Evolutionary conservation across 2,329 filamentous ascomycete genomes (phyloP).

Genomic region (Aspergillus sp.): DNA sequence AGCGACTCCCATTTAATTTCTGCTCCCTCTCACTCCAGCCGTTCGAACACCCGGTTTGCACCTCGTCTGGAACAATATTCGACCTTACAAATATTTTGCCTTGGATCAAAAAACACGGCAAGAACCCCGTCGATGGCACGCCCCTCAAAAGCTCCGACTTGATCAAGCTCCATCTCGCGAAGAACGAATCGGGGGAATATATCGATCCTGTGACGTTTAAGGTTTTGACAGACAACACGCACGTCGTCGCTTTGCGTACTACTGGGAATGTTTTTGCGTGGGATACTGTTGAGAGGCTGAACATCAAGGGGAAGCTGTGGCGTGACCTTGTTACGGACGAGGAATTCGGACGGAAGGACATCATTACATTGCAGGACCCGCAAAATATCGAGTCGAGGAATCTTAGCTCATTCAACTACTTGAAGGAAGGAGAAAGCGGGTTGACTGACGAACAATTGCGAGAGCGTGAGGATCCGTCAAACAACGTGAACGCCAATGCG

Average conservation of each 20-base stretch:
- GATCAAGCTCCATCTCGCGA: constrained; percentile 84
- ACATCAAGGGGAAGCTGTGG: constrained; percentile 97
- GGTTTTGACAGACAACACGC: constrained; percentile 95
- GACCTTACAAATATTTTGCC: constrained; percentile 90
- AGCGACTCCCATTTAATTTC: constrained; percentile 93
- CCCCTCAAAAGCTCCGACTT: constrained; percentile 76
- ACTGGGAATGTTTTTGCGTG: constrained; percentile 95
- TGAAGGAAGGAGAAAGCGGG: constrained; percentile 73
- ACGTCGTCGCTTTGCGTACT: constrained; percentile 80
- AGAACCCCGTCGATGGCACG: constrained; percentile 81
- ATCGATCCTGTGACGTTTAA: constrained; percentile 98
- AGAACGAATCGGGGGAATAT: constrained; percentile 86
- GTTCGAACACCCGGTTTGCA: constrained; percentile 92
- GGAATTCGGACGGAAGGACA: constrained; percentile 82
- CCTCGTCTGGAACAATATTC: constrained; percentile 79
- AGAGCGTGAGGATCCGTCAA: constrained; percentile 54
- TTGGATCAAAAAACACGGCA: constrained; percentile 90
- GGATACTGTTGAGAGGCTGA: constrained; percentile 92
- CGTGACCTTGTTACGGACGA: constrained; percentile 80
- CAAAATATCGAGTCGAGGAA: constrained; percentile 81
- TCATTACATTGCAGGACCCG: constrained; percentile 93
- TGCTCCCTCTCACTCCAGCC: constrained; percentile 94
- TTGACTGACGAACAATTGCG: constrained; percentile 66
- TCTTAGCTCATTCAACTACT: constrained; percentile 80
- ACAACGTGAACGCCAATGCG: constrained; percentile 72